These are phyloP conservation scores for Daldinia caldariorum DNA, from an alignment of 495 filamentous ascomycete genomes.

Conservation along the genomic window DNA sequence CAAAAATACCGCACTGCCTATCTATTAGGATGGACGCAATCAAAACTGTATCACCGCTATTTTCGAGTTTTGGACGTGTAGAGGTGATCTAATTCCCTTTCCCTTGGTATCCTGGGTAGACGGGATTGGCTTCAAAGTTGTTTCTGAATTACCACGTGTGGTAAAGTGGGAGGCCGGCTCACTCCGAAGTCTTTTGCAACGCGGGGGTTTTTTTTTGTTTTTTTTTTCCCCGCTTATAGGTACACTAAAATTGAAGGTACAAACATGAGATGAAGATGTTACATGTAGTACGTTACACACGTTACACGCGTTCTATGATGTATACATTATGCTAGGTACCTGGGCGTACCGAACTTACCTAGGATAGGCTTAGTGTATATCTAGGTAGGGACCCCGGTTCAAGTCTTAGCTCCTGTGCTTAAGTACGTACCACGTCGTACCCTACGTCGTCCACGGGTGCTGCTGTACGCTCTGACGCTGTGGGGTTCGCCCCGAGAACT, in stretches of 20 bases:
- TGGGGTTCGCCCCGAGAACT: slow-evolving; percentile 11
- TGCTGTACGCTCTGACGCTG: neutral
- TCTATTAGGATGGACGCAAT: neutral
- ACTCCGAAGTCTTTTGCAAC: slow-evolving; percentile 14
- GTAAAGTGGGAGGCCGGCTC: slow-evolving; percentile 22
- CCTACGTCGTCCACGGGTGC: neutral
- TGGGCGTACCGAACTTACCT: neutral
- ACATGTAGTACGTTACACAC: neutral
- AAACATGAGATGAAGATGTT: neutral
- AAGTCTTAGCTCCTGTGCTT: neutral
- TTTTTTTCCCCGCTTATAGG: neutral
- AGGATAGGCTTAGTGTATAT: neutral
- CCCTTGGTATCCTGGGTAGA: slow-evolving; percentile 1
- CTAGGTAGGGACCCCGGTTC: neutral
- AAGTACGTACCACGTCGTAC: neutral
- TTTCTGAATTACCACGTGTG: slow-evolving; percentile 35
- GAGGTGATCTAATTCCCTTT: slow-evolving; percentile 22
- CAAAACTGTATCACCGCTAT: neutral
- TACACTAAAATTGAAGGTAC: neutral
- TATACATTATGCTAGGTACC: neutral
- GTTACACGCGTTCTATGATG: neutral
- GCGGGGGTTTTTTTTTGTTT: slow-evolving; percentile 5
- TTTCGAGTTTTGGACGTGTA: slow-evolving; percentile 6
- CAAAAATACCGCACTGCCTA: neutral
- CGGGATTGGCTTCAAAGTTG: slow-evolving; percentile 9